phyloP scores from a whole-genome alignment of 768 basidiomycete genomes.

The Obba rivulosa region DNA sequence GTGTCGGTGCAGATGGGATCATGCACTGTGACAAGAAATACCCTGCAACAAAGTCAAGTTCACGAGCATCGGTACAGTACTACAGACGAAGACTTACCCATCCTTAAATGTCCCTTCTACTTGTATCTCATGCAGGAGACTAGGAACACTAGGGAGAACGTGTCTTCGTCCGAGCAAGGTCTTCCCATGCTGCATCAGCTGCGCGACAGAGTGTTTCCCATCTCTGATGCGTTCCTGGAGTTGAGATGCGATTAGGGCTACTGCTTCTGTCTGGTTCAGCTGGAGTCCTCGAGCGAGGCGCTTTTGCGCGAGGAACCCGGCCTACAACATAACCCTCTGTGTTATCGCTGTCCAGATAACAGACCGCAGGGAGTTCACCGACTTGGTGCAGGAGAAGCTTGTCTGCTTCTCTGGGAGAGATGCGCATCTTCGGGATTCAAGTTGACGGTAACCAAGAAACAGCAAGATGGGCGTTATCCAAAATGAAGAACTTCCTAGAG shows the following conservation, averaged over 20 bases:
- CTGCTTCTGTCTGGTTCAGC: constrained; percentile 84
- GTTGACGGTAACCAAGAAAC: too few relatives aligned
- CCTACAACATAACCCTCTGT: constrained; percentile 32
- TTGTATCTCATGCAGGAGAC: constrained; percentile 79
- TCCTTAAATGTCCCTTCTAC: constrained; percentile 91
- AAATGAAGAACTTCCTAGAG: too few relatives aligned
- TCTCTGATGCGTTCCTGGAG: constrained; percentile 93
- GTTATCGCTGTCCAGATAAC: not conserved
- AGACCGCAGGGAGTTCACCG: constrained; percentile 6
- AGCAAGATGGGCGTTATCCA: too few relatives aligned
- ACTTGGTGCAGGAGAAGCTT: constrained; percentile 73
- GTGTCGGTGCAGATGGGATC: constrained; percentile 85
- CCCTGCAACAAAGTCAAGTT: constrained; percentile 39
- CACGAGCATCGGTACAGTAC: not conserved
- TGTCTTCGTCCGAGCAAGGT: constrained; percentile 81
- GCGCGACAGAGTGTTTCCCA: constrained; percentile 77
- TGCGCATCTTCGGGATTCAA: constrained; percentile 42
- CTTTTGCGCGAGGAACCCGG: constrained; percentile 88
- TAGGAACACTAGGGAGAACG: constrained; percentile 77
- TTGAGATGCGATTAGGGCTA: constrained; percentile 86
- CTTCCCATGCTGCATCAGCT: constrained; percentile 94
- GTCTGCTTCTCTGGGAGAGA: constrained; percentile 70
- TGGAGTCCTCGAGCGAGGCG: constrained; percentile 89
- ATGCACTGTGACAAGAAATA: constrained; percentile 97
- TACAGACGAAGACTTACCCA: constrained; percentile 44